phyloP scores from a whole-genome alignment of 257 asterid species.

The Ophiorrhiza pumila region DNA sequence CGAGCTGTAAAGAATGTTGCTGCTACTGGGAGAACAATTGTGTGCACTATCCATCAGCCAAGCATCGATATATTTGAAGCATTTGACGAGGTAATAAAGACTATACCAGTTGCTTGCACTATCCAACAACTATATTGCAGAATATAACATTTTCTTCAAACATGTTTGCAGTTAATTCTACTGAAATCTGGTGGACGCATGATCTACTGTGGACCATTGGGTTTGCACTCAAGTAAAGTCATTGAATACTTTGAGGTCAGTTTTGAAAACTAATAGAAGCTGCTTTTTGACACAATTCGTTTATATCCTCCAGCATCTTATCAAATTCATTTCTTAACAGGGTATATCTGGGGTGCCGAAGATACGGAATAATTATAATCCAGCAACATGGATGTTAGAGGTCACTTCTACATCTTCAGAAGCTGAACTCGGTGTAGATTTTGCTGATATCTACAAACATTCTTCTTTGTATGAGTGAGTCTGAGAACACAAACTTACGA shows the following conservation, averaged over 20 bases:
- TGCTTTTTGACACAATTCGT: background rate
- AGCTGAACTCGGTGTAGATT: slow-evolving; percentile 51
- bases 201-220: slow-evolving; percentile 56
- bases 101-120: background rate
- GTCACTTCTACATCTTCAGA: slow-evolving; percentile 57
- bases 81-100: slow-evolving; percentile 28
- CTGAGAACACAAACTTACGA: background rate
- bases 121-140: background rate
- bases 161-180: slow-evolving; percentile 40
- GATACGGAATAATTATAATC: slow-evolving; percentile 47
- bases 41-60: slow-evolving; percentile 65
- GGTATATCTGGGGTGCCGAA: slow-evolving; percentile 43
- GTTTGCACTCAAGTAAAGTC: slow-evolving; percentile 44
- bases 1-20: slow-evolving; percentile 60
- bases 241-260: slow-evolving; percentile 63
- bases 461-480: slow-evolving; percentile 50
- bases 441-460: slow-evolving; percentile 45
- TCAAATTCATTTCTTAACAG: slow-evolving; percentile 20
- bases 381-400: slow-evolving; percentile 71
- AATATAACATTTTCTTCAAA: background rate
- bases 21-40: slow-evolving; percentile 54
- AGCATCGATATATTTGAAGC: slow-evolving; percentile 60
- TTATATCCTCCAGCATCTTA: background rate
- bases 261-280: background rate
- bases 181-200: slow-evolving; percentile 53